Conservation (phyloP, 2,329 filamentous ascomycete genomes). For the Polychaeton citri region DNA sequence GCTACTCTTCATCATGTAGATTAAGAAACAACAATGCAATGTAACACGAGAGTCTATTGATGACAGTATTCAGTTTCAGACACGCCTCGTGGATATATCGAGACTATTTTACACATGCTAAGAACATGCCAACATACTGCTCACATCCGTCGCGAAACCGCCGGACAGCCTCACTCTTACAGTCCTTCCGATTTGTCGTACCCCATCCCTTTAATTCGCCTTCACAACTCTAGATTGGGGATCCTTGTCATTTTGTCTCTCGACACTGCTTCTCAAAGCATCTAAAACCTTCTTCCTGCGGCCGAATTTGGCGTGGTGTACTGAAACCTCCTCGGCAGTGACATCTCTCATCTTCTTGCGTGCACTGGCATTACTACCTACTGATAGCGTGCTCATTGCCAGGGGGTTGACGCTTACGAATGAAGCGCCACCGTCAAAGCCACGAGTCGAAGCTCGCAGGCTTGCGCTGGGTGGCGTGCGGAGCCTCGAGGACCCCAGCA, state of each 20-base stretch:
- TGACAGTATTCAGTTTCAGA: too few species aligned
- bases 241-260: conserved; percentile 11
- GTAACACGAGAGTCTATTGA: too few species aligned
- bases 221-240: conserved; percentile 10
- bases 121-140: too few species aligned
- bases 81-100: too few species aligned
- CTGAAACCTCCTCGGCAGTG: conserved; percentile 26
- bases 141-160: too few species aligned
- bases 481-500: conserved; percentile 17
- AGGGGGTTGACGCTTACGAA: neutral
- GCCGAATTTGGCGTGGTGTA: conserved; percentile 18
- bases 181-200: too few species aligned
- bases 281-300: conserved; percentile 26
- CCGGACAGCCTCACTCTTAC: too few species aligned
- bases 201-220: neutral
- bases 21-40: too few species aligned
- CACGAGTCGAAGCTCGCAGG: conserved; percentile 1
- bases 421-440: neutral
- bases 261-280: conserved; percentile 24
- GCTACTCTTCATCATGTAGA: too few species aligned
- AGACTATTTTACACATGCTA: too few species aligned
- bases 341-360: conserved; percentile 26
- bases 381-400: conserved; percentile 17
- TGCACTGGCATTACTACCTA: conserved; percentile 10
- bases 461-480: conserved; percentile 14